Conservation (phyloP, 2,329 filamentous ascomycete species). For the Xylaria multiplex region DNA sequence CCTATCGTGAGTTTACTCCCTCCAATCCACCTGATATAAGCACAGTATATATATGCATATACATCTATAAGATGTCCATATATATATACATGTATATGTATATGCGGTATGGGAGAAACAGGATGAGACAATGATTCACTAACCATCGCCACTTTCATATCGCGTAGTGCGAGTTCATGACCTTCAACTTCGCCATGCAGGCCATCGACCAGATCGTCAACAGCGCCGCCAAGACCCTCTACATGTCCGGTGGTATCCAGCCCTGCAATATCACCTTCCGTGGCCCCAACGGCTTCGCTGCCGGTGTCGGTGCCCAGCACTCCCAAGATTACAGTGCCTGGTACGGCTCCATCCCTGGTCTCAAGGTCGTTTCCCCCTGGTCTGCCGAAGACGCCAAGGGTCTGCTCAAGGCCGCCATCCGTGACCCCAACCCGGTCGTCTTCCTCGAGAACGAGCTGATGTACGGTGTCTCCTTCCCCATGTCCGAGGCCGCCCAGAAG, state of each 20-base stretch:
- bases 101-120: not conserved
- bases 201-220: slow-evolving; percentile 99
- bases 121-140: slow-evolving; percentile 12
- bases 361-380: slow-evolving; percentile 97
- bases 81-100: not conserved
- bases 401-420: slow-evolving; percentile 95
- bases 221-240: slow-evolving; percentile 98
- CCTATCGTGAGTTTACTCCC: slow-evolving; percentile 75
- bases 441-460: slow-evolving; percentile 89
- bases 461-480: slow-evolving; percentile 94
- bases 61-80: not conserved
- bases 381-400: slow-evolving; percentile 98
- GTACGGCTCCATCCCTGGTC: slow-evolving; percentile 97
- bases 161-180: slow-evolving; percentile 96
- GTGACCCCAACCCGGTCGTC: slow-evolving; percentile 96
- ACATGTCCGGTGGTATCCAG: slow-evolving; percentile 99
- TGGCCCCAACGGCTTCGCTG: slow-evolving; percentile 96
- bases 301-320: slow-evolving; percentile 96
- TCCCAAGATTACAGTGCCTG: slow-evolving; percentile 98
- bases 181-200: slow-evolving; percentile 99
- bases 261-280: slow-evolving; percentile 99
- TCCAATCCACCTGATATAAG: not conserved
- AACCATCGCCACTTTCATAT: slow-evolving; percentile 2
- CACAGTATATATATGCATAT: not conserved
- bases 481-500: slow-evolving; percentile 96